A percentile compares a stretch with the other conserved stretches of the same genome.
phyloP scores from a whole-genome alignment of 2,329 filamentous ascomycete species.

The Cyphellophora attinorum region DNA sequence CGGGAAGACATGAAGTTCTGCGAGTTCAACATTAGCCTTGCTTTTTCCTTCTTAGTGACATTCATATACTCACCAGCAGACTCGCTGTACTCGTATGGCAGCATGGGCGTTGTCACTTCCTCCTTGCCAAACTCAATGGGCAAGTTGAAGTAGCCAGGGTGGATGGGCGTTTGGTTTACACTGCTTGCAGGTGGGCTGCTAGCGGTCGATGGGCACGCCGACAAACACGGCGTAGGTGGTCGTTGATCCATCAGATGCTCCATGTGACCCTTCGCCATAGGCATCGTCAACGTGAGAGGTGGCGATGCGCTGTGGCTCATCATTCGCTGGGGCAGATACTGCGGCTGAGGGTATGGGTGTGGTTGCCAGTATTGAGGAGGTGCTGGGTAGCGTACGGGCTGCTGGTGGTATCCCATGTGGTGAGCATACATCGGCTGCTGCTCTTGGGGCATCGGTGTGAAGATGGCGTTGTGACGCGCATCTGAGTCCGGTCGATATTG shows the following conservation, averaged over 20 bases:
- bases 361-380: slow-evolving; percentile 26
- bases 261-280: slow-evolving; percentile 33
- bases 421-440: slow-evolving; percentile 34
- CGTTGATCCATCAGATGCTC: slow-evolving; percentile 17
- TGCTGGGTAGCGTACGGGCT: slow-evolving; percentile 28
- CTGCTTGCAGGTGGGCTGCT: slow-evolving; percentile 72
- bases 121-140: slow-evolving; percentile 16
- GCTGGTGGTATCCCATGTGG: slow-evolving; percentile 25
- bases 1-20: slow-evolving; percentile 20
- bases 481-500: slow-evolving; percentile 75
- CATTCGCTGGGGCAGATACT: slow-evolving; percentile 24
- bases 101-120: slow-evolving; percentile 14
- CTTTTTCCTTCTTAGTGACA: neutral
- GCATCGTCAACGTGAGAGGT: slow-evolving; percentile 64
- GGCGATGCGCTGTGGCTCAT: slow-evolving; percentile 71
- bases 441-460: slow-evolving; percentile 54
- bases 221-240: slow-evolving; percentile 79
- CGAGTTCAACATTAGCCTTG: slow-evolving; percentile 3
- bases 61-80: slow-evolving; percentile 15
- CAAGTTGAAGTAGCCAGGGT: slow-evolving; percentile 17
- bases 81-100: slow-evolving; percentile 16
- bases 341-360: slow-evolving; percentile 47
- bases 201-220: slow-evolving; percentile 71
- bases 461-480: slow-evolving; percentile 65
- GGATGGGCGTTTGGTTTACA: slow-evolving; percentile 27